phyloP scores from a whole-genome alignment of 106 monocot genomes.

The Allium cepa region DNA sequence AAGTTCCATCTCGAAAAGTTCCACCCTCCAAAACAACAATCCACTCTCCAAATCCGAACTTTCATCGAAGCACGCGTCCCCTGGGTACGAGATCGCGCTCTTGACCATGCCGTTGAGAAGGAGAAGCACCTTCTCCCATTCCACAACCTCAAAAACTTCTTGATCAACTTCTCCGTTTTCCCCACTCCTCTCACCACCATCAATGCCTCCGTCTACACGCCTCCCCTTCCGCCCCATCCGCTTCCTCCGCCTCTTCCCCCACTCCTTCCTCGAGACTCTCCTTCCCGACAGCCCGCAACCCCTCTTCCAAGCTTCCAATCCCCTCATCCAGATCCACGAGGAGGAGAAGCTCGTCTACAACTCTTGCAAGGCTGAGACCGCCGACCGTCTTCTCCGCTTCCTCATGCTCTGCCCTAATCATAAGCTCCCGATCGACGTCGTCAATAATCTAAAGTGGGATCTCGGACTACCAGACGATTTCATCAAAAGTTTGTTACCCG shows the following conservation, averaged over 20 bases:
- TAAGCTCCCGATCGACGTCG: conserved; percentile 43
- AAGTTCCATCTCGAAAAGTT: not conserved
- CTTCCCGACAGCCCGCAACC: too few relatives aligned
- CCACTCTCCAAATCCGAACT: conserved; percentile 3
- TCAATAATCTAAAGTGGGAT: conserved; percentile 61
- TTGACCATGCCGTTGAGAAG: conserved; percentile 94
- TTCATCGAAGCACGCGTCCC: conserved; percentile 12
- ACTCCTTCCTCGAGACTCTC: not conserved
- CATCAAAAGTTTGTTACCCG: conserved; percentile 49
- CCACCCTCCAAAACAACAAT: not conserved
- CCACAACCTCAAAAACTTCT: conserved; percentile 68
- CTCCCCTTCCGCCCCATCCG: too few relatives aligned
- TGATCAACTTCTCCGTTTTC: conserved; percentile 15
- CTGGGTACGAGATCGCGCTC: conserved; percentile 83
- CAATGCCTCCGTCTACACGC: conserved; percentile 9
- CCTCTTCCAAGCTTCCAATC: not conserved
- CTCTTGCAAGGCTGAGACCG: conserved; percentile 29
- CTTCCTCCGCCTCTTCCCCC: conserved; percentile 24
- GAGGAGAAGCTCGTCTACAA: conserved; percentile 36
- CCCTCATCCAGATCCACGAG: conserved; percentile 1
- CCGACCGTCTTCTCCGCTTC: conserved; percentile 81
- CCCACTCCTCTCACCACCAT: conserved; percentile 2
- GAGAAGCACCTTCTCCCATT: conserved; percentile 83
- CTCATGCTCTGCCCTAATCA: conserved; percentile 72
- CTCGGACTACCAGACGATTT: conserved; percentile 80